These are phyloP conservation scores for Pestalotiopsis sp. DNA, from an alignment of 2,329 filamentous ascomycete species.

Conservation along the genomic window DNA sequence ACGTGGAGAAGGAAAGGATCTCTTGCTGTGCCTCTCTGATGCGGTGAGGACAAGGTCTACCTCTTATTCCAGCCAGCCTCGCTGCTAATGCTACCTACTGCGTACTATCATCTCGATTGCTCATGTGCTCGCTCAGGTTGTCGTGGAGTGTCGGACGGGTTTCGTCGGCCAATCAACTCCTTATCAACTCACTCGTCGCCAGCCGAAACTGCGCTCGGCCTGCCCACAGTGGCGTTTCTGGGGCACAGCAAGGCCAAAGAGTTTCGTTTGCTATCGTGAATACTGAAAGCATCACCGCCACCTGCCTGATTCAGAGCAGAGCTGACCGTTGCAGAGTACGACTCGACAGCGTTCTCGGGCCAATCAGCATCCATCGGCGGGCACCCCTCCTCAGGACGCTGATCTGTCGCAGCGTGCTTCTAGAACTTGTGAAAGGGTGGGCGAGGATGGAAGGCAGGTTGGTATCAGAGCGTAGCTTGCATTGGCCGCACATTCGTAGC, in stretches of 20 bases:
- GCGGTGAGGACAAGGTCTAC: background rate
- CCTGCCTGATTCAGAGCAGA: background rate
- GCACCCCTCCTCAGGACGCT: background rate
- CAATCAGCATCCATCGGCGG: background rate
- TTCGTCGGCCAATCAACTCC: background rate
- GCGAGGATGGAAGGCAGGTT: background rate
- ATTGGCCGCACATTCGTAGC: background rate
- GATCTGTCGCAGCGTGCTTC: background rate
- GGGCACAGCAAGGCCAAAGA: background rate
- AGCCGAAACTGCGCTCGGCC: background rate
- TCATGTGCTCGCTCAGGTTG: too few relatives aligned
- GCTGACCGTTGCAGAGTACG: background rate
- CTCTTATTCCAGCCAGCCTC: too few relatives aligned
- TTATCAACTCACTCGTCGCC: background rate
- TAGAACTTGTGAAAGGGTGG: background rate
- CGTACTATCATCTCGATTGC: too few relatives aligned
- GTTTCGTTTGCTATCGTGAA: background rate
- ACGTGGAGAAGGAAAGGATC: background rate
- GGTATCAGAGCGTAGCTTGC: background rate
- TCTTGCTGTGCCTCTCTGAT: background rate
- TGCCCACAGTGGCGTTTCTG: background rate
- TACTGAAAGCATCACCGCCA: background rate
- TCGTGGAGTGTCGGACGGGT: background rate
- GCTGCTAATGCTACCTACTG: too few relatives aligned
- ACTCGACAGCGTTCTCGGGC: background rate